These are phyloP conservation scores for Protostelium mycophagum DNA, from an alignment of 78 protist species.

Conservation along the genomic window DNA sequence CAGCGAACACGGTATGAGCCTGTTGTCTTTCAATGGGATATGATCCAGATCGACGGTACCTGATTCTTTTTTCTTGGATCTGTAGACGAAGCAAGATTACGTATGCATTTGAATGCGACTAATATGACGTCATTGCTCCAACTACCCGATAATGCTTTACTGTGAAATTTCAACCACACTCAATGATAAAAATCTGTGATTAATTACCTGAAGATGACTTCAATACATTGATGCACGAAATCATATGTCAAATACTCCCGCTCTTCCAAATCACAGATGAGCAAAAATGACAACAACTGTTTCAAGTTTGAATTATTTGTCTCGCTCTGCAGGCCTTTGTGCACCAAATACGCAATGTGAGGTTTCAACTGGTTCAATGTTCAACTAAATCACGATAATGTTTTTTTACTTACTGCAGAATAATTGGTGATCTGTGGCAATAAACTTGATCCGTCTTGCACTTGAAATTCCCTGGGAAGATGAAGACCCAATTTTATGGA, in stretches of 20 bases:
- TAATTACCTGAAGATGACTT: background rate
- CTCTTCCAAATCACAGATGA: background rate
- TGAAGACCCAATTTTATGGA: background rate
- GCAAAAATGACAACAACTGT: background rate
- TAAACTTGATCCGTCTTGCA: background rate
- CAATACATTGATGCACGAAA: background rate
- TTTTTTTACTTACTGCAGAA: background rate
- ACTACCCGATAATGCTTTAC: background rate
- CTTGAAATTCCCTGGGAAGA: background rate
- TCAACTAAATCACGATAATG: no score
- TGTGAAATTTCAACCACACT: background rate
- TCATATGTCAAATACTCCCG: background rate
- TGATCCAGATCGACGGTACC: background rate
- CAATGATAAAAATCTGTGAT: background rate
- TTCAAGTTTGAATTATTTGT: background rate
- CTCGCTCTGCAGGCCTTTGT: background rate
- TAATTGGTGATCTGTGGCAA: constrained; percentile 1
- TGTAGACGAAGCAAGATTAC: background rate
- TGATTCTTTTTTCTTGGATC: background rate
- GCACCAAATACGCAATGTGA: background rate
- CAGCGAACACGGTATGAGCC: background rate
- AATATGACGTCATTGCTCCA: background rate
- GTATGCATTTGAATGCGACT: background rate
- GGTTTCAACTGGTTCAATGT: background rate
- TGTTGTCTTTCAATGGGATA: background rate